Base-by-base conservation (phyloP, 2,329 filamentous ascomycete species). In the Aureobasidium sp. region DNA sequence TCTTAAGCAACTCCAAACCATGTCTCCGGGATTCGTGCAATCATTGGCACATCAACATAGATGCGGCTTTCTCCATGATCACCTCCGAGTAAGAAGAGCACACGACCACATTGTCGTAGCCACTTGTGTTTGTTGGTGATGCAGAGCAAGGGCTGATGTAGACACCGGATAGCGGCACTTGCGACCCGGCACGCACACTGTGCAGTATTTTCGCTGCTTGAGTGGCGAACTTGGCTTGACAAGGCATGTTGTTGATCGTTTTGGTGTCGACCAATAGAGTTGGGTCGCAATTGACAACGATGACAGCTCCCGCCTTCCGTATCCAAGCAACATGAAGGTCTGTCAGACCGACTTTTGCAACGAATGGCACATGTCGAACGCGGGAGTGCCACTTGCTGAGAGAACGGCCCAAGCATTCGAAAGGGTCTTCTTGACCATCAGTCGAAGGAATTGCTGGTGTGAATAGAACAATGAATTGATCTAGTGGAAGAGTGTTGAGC, bases 351-450 rank as follows among this genome's bases (percentile, higher is more conserved):
- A 79, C 74, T 58, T 80, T 79, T 51, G 84, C 82, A 5, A 85
- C 83, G 68, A 90, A 92, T 6, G 89, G 87, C 47, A 90, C 83
- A 70, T 91, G 89, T 23, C 86, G 83, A 64, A 91, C 79, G 71
- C 79, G 80, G 2, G 80, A 75, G 68, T 88, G 85, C 66, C 82
- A 78, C 53, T 74, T 77, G 53, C 84, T 82, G 53, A 92, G 72
- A 48, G 84, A 82, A 65, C 81, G 80, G 23, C 88, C 89, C 20
- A 92, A 77, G 15, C 82, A 80, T 72, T 91, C 88, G 69, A 91
- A 91, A 0, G 88, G 89, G 70, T 92, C 89, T 68, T 75, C 78
- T 12, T 63, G 62, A 46, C 62, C 20, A 44, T 56, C 62, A 39
- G 66, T 50, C 34, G 67, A 67, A 7, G 65, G 64, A 9, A 73